Conservation (phyloP, 768 basidiomycete genomes). For the Amanita pseudoporphyria region DNA sequence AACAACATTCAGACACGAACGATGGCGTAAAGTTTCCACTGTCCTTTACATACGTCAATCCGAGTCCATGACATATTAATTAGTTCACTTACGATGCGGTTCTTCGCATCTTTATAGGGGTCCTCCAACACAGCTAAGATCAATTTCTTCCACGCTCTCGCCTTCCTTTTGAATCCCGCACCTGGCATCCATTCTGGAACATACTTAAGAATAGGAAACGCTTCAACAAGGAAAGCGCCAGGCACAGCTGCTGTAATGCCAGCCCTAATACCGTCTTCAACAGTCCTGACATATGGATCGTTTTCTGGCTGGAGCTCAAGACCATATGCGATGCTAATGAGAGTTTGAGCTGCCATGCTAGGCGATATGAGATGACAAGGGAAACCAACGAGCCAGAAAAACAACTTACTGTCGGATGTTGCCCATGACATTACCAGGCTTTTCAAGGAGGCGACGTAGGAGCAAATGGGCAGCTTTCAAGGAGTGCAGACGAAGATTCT, state of each 20-base stretch:
- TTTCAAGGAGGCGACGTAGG: conserved; percentile 22
- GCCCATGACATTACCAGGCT: conserved; percentile 21
- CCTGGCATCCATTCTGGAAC: conserved; percentile 27
- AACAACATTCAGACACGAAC: conserved; percentile 11
- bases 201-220: conserved; percentile 10
- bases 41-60: conserved; percentile 6
- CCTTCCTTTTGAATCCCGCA: conserved; percentile 28
- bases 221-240: conserved; percentile 8
- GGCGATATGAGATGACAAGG: not conserved
- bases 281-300: not conserved
- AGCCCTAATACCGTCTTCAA: not conserved
- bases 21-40: conserved; percentile 11
- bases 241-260: not conserved
- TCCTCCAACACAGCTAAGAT: conserved; percentile 19
- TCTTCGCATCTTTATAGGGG: conserved; percentile 23
- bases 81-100: conserved; percentile 19
- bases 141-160: conserved; percentile 20
- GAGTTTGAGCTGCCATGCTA: conserved; percentile 22
- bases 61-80: conserved; percentile 18
- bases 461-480: conserved; percentile 20
- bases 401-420: conserved; percentile 26
- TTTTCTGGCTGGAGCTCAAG: not conserved
- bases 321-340: not conserved
- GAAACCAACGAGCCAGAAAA: not conserved
- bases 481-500: conserved; percentile 19